These are phyloP conservation scores for Aspergillus sp. DNA, from an alignment of 2,329 filamentous ascomycete genomes.

Conservation along the genomic window DNA sequence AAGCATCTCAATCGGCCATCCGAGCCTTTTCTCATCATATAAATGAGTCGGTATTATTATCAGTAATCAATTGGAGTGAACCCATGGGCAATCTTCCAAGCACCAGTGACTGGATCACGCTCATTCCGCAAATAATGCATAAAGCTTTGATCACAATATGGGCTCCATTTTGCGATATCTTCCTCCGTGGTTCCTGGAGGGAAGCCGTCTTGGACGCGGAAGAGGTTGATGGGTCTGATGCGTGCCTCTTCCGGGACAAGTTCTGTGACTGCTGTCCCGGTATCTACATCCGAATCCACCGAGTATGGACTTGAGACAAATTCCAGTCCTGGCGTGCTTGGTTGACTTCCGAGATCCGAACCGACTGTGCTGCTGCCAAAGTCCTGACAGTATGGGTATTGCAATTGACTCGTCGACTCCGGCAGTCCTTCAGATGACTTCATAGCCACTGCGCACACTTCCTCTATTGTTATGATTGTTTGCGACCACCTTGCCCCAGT, in stretches of 20 bases:
- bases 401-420: neutral
- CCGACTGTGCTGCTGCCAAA: neutral
- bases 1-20: too few species aligned
- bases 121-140: constrained; percentile 27
- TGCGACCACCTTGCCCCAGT: constrained; percentile 18
- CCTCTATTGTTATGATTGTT: constrained; percentile 34
- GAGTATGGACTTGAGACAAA: neutral
- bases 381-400: neutral
- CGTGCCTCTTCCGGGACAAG: constrained; percentile 25
- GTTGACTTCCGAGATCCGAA: neutral
- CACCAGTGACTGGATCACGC: constrained; percentile 15
- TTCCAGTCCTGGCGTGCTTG: neutral
- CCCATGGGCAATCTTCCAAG: constrained; percentile 26
- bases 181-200: constrained; percentile 9
- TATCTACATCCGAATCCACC: neutral
- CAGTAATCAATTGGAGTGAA: neutral
- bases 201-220: constrained; percentile 17
- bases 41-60: neutral
- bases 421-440: neutral
- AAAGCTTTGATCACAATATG: constrained; percentile 22
- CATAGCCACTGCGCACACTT: constrained; percentile 20
- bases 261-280: neutral
- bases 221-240: constrained; percentile 27
- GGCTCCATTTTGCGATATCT: constrained; percentile 27
- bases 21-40: too few species aligned